Evolutionary conservation across 805 yeast genomes (phyloP).

Genomic region (Candida gorgasii): DNA sequence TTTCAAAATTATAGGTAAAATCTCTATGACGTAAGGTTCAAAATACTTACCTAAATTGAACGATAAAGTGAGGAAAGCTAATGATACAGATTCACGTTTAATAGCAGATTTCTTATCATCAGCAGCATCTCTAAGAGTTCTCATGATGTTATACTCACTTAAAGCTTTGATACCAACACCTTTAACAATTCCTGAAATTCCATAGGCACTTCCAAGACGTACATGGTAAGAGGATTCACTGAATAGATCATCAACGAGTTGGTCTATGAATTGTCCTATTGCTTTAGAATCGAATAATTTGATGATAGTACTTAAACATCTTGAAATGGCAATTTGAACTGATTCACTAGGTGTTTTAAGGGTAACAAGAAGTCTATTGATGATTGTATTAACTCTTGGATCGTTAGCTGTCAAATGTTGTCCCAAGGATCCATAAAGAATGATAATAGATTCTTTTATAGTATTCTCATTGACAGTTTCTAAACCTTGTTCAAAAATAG

Average conservation of each 20-base stretch:
- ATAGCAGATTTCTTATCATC: conserved; percentile 79
- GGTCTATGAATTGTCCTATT: conserved; percentile 56
- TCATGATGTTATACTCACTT: conserved; percentile 72
- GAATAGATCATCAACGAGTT: conserved; percentile 58
- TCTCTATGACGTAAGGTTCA: conserved; percentile 92
- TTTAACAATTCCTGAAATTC: conserved; percentile 88
- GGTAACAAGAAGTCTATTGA: conserved; percentile 69
- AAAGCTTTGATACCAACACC: conserved; percentile 85
- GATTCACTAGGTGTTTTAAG: conserved; percentile 85
- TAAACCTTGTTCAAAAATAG: conserved; percentile 74
- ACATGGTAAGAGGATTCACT: conserved; percentile 38
- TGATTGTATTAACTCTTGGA: conserved; percentile 60
- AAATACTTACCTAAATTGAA: conserved; percentile 71
- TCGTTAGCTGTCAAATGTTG: conserved; percentile 75
- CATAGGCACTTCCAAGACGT: conserved; percentile 96
- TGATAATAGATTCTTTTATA: conserved; percentile 77
- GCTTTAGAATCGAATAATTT: conserved; percentile 47
- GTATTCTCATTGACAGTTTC: conserved; percentile 56
- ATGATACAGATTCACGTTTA: conserved; percentile 84
- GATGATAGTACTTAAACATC: conserved; percentile 83
- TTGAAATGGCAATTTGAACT: conserved; percentile 85
- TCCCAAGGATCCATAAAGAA: conserved; percentile 88
- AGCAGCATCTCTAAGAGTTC: conserved; percentile 75
- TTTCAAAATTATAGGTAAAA: conserved; percentile 76
- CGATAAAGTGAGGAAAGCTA: conserved; percentile 83